Percentiles rank a stretch among this genome's conserved stretches.
phyloP scores from a whole-genome alignment of 208 protist genomes.

The Leishmania aethiopica region DNA sequence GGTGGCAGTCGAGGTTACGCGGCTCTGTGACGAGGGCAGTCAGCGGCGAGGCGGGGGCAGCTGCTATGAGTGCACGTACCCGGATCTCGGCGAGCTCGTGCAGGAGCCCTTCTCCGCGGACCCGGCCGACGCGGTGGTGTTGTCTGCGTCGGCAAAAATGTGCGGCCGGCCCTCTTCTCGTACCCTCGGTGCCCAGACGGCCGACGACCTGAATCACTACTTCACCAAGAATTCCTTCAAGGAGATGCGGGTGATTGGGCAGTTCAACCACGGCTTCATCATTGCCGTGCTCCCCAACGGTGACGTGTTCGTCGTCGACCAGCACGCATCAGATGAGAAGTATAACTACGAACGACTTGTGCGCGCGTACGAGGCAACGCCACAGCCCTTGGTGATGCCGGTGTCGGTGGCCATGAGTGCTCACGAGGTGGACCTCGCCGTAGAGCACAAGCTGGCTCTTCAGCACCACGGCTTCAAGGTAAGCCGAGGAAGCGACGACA shows the following conservation, averaged over 20 bases:
- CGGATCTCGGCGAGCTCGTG: conserved; percentile 30
- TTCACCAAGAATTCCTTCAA: conserved; percentile 87
- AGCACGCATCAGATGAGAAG: conserved; percentile 96
- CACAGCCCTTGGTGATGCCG: conserved; percentile 85
- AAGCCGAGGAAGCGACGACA: conserved; percentile 45
- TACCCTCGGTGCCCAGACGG: conserved; percentile 58
- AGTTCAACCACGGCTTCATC: conserved; percentile 97
- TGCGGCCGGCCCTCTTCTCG: conserved; percentile 2
- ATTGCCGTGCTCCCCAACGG: conserved; percentile 61
- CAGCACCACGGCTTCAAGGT: conserved; percentile 91
- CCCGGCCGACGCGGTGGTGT: too few species aligned
- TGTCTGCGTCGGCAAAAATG: neutral
- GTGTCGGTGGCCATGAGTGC: conserved; percentile 73
- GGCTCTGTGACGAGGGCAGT: conserved; percentile 45
- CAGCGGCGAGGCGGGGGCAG: conserved; percentile 31
- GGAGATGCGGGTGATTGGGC: conserved; percentile 90
- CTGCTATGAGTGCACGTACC: conserved; percentile 36
- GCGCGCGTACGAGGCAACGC: conserved; percentile 55
- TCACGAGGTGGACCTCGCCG: conserved; percentile 78
- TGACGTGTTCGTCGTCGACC: conserved; percentile 94
- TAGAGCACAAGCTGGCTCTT: conserved; percentile 69
- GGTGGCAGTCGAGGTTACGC: neutral
- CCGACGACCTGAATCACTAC: conserved; percentile 58
- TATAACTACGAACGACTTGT: conserved; percentile 93
- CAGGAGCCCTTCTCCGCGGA: conserved; percentile 3